Conservation (phyloP, 208 protist species). For the Trypanosoma brucei region DNA sequence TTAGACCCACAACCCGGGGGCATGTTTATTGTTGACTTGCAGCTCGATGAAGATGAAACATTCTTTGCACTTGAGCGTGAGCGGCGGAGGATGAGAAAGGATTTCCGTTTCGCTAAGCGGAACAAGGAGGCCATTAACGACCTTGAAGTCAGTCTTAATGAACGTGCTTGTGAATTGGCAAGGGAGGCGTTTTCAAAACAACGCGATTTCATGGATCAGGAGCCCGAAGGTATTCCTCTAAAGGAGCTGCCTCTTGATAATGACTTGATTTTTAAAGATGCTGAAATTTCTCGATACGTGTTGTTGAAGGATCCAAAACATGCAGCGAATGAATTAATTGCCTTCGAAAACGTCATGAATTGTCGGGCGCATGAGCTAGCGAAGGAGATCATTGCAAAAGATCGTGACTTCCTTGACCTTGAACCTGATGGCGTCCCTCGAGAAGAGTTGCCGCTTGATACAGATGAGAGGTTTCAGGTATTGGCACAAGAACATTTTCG, state of each 20-base stretch:
- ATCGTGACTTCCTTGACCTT: slow-evolving; percentile 67
- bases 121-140: slow-evolving; percentile 67
- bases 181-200: slow-evolving; percentile 54
- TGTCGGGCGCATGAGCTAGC: slow-evolving; percentile 52
- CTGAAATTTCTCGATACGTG: slow-evolving; percentile 65
- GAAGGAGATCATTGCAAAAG: slow-evolving; percentile 39
- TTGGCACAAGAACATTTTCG: slow-evolving; percentile 57
- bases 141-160: slow-evolving; percentile 67
- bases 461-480: slow-evolving; percentile 52
- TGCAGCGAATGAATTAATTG: slow-evolving; percentile 11
- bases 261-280: slow-evolving; percentile 74
- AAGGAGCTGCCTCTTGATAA: slow-evolving; percentile 64
- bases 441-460: slow-evolving; percentile 58
- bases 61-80: slow-evolving; percentile 76
- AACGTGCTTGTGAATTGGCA: slow-evolving; percentile 61
- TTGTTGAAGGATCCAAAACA: slow-evolving; percentile 25
- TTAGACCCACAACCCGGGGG: slow-evolving; percentile 79
- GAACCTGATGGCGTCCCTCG: slow-evolving; percentile 80
- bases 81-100: slow-evolving; percentile 50
- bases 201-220: slow-evolving; percentile 69
- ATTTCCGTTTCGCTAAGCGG: slow-evolving; percentile 43
- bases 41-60: slow-evolving; percentile 52
- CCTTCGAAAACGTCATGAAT: slow-evolving; percentile 48
- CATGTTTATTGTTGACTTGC: slow-evolving; percentile 72
- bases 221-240: slow-evolving; percentile 69